A percentile compares a stretch with the other conserved stretches of the same genome.
These are phyloP conservation scores for Colletotrichum lini DNA, from an alignment of 2,329 filamentous ascomycete genomes.

Conservation along the genomic window DNA sequence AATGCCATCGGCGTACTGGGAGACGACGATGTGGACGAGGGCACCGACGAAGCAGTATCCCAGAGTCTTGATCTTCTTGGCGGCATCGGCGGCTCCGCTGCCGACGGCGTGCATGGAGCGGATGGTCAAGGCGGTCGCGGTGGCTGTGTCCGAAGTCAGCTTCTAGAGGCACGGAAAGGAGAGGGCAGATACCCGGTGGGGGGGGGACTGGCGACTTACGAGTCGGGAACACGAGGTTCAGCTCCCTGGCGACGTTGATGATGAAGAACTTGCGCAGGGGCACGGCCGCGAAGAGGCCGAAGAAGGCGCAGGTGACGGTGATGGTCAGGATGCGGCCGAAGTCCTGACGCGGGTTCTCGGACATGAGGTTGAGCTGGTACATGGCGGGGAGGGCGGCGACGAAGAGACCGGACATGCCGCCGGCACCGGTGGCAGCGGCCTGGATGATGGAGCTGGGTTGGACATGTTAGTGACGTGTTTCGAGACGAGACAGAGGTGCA, in stretches of 20 bases:
- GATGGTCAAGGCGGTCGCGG: conserved; percentile 73
- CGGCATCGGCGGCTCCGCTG: conserved; percentile 65
- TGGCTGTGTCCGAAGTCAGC: conserved; percentile 49
- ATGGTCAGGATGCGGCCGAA: conserved; percentile 72
- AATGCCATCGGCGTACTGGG: conserved; percentile 72
- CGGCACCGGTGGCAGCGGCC: conserved; percentile 71
- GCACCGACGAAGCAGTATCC: conserved; percentile 65
- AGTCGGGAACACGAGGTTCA: conserved; percentile 72
- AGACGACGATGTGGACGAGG: conserved; percentile 67
- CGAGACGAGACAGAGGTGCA: background rate
- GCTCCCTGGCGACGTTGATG: conserved; percentile 73
- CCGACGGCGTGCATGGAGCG: conserved; percentile 72
- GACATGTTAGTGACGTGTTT: background rate
- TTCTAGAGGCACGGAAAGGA: fast-evolving
- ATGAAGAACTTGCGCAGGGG: conserved; percentile 78
- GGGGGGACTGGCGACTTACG: conserved; percentile 26
- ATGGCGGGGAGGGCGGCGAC: conserved; percentile 74
- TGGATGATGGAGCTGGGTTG: conserved; percentile 62
- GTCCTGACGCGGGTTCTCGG: conserved; percentile 65
- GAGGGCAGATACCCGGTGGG: background rate
- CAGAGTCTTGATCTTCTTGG: conserved; percentile 70
- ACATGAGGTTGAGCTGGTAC: conserved; percentile 68
- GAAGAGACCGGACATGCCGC: conserved; percentile 70
- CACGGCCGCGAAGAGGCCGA: conserved; percentile 74
- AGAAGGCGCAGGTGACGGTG: conserved; percentile 73